These are phyloP conservation scores for Fraxinus dipetala DNA, from an alignment of 305 asterid genomes.

Conservation along the genomic window DNA sequence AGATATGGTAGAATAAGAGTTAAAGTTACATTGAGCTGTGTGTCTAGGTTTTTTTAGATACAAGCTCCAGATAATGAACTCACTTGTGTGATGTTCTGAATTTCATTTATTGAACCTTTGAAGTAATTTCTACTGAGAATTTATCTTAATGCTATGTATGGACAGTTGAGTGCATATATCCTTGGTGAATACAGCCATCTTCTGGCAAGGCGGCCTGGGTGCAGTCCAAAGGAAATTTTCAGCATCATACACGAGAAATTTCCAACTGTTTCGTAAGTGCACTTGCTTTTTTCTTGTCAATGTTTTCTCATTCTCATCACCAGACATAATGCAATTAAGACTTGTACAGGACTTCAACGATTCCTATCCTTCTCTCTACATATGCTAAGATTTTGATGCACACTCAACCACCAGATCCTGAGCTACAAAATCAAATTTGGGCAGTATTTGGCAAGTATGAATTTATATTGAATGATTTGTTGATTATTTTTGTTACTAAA, in stretches of 20 bases:
- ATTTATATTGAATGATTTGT: constrained; percentile 4
- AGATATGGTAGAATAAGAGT: background rate
- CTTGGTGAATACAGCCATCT: constrained; percentile 99
- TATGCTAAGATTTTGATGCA: constrained; percentile 89
- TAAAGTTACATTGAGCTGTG: constrained; percentile 17
- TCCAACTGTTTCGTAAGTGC: constrained; percentile 92
- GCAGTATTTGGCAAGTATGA: constrained; percentile 46
- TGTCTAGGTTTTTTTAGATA: background rate
- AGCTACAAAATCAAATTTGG: constrained; percentile 54
- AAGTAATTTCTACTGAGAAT: background rate
- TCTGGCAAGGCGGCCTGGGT: constrained; percentile 87
- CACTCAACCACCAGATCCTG: constrained; percentile 82
- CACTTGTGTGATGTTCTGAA: constrained; percentile 11
- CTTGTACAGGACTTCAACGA: constrained; percentile 76
- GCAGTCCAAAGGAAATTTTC: constrained; percentile 89
- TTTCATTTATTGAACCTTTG: constrained; percentile 4
- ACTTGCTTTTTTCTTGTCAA: constrained; percentile 20
- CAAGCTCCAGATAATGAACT: background rate
- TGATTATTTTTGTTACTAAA: background rate
- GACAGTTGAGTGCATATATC: constrained; percentile 88
- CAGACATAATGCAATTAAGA: constrained; percentile 30
- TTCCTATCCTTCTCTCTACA: constrained; percentile 92
- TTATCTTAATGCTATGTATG: constrained; percentile 21
- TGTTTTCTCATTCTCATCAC: constrained; percentile 15
- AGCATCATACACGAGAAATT: constrained; percentile 85